Evolutionary conservation across 73 alveolate species (phyloP).

Genomic region (Halteria grandinella): DNA sequence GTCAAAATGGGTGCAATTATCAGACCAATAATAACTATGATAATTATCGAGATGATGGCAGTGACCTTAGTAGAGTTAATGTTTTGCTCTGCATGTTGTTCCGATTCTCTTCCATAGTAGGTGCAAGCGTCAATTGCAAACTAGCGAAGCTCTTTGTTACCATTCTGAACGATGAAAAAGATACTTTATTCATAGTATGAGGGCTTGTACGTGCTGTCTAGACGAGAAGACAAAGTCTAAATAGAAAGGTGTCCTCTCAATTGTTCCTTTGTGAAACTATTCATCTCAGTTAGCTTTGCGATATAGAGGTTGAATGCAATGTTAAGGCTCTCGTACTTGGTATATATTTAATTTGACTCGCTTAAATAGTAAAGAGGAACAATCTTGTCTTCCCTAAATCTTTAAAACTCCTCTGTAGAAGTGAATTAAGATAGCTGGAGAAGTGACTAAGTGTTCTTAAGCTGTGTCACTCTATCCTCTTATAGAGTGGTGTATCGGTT

Average conservation of each 20-base stretch:
- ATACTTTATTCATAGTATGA: background rate
- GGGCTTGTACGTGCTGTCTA: background rate
- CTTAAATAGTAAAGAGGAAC: background rate
- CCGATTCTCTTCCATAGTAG: constrained; percentile 11
- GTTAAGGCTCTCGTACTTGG: background rate
- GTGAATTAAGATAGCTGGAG: background rate
- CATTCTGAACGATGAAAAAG: constrained; percentile 23
- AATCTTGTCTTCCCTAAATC: too few relatives aligned
- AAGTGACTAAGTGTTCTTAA: background rate
- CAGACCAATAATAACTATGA: constrained; percentile 14
- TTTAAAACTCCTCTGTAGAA: background rate
- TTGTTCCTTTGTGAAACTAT: background rate
- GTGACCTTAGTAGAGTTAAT: constrained; percentile 27
- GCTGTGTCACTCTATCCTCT: background rate
- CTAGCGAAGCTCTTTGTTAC: constrained; percentile 14
- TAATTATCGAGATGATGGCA: constrained; percentile 9
- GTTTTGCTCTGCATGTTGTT: constrained; percentile 31
- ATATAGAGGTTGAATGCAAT: background rate
- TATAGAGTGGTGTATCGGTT: background rate
- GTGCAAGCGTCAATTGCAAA: constrained; percentile 1
- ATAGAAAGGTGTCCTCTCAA: background rate
- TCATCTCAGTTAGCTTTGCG: background rate
- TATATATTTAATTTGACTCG: background rate
- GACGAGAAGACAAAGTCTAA: background rate
- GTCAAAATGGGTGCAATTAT: constrained; percentile 24